Evolutionary conservation across 805 yeast species (phyloP).

Genomic region (Candida ficus): DNA sequence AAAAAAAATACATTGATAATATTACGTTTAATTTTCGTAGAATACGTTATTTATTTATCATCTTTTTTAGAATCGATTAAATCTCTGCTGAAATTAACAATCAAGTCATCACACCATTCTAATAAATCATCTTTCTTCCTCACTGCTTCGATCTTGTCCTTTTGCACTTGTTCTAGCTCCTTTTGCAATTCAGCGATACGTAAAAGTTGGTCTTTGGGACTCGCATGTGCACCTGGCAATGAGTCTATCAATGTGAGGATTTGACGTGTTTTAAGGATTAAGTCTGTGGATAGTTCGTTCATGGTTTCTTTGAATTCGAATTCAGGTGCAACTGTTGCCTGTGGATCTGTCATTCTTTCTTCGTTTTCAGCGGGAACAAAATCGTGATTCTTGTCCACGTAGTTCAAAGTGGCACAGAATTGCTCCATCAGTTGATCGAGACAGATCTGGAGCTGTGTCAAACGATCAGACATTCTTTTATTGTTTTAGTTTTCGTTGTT

Average conservation of each 20-base stretch:
- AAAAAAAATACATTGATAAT: too few relatives aligned
- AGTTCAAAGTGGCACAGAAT: slow-evolving; percentile 71
- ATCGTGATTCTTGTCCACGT: slow-evolving; percentile 73
- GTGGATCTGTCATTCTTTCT: slow-evolving; percentile 58
- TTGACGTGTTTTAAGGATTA: slow-evolving; percentile 81
- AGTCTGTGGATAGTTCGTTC: slow-evolving; percentile 77
- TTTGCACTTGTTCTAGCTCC: slow-evolving; percentile 58
- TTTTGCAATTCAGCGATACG: slow-evolving; percentile 56
- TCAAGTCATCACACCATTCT: slow-evolving; percentile 59
- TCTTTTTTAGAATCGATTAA: slow-evolving; percentile 30
- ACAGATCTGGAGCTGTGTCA: slow-evolving; percentile 86
- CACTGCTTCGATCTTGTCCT: slow-evolving; percentile 50
- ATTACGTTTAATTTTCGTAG: too few relatives aligned
- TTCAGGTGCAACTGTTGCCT: slow-evolving; percentile 50
- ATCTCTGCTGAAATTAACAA: slow-evolving; percentile 40
- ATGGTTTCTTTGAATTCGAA: slow-evolving; percentile 39
- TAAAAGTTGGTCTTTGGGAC: slow-evolving; percentile 65
- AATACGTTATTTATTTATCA: too few relatives aligned
- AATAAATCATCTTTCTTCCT: slow-evolving; percentile 59
- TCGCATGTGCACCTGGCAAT: slow-evolving; percentile 87
- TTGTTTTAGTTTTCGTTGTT: background rate
- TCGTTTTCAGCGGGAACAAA: slow-evolving; percentile 46
- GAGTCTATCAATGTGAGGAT: slow-evolving; percentile 81
- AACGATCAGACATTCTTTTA: slow-evolving; percentile 65
- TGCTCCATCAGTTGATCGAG: slow-evolving; percentile 76